These are phyloP conservation scores for Microbotryum violaceum DNA, from an alignment of 1,284 basidiomycete species.

Conservation along the genomic window DNA sequence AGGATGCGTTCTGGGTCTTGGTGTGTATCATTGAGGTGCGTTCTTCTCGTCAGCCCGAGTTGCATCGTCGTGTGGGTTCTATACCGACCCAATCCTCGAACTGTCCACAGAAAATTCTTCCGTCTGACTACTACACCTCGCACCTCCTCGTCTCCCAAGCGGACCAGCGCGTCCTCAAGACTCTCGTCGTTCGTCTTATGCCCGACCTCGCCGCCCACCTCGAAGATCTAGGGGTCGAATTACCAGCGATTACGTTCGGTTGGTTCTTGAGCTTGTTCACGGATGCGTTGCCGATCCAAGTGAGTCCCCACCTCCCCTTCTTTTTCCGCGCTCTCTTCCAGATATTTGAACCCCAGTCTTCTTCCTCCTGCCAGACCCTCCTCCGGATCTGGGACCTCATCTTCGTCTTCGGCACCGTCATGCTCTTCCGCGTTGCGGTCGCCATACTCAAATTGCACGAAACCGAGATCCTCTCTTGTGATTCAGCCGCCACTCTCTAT, in stretches of 20 bases:
- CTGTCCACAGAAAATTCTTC: slow-evolving; percentile 39
- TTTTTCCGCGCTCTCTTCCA: not conserved
- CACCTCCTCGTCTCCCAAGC: slow-evolving; percentile 67
- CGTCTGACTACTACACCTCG: slow-evolving; percentile 43
- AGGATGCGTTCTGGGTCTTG: slow-evolving; percentile 96
- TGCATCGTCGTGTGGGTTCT: not conserved
- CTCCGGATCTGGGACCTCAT: slow-evolving; percentile 69
- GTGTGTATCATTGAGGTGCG: slow-evolving; percentile 79
- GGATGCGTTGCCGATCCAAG: slow-evolving; percentile 91
- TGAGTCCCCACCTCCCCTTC: slow-evolving; percentile 41
- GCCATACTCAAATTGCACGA: slow-evolving; percentile 78
- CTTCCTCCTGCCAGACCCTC: slow-evolving; percentile 52
- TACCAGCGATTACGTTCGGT: slow-evolving; percentile 91
- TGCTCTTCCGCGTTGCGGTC: slow-evolving; percentile 64
- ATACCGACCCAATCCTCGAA: not conserved
- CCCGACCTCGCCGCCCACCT: slow-evolving; percentile 67
- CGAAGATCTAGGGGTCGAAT: slow-evolving; percentile 70
- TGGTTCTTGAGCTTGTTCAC: slow-evolving; percentile 98
- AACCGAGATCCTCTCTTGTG: slow-evolving; percentile 67
- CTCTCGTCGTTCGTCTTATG: slow-evolving; percentile 69
- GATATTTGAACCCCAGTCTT: slow-evolving; percentile 12
- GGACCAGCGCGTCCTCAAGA: slow-evolving; percentile 81
- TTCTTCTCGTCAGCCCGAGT: slow-evolving; percentile 49
- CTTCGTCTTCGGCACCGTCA: slow-evolving; percentile 84
- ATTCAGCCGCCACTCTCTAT: slow-evolving; percentile 77